A percentile compares a stretch with the other conserved stretches of the same genome.
These are phyloP conservation scores for Xylaria sp. DNA, from an alignment of 2,329 filamentous ascomycete genomes.

Conservation along the genomic window DNA sequence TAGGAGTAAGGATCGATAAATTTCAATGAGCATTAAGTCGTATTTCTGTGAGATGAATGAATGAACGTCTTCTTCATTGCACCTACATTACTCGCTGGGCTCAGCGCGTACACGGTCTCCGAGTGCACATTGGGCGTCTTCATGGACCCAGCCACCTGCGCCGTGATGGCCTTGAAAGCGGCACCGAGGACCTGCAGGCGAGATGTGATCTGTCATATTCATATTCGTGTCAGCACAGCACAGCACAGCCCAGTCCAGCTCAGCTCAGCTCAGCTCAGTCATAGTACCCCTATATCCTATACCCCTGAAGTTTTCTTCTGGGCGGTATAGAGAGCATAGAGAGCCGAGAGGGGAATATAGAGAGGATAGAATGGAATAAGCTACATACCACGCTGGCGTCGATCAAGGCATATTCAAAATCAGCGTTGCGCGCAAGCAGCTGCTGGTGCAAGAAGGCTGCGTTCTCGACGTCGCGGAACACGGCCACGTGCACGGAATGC, in stretches of 20 bases:
- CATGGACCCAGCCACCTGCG: constrained; percentile 68
- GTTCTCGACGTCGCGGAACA: constrained; percentile 83
- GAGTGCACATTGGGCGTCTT: constrained; percentile 89
- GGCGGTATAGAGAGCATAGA: neutral
- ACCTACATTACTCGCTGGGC: constrained; percentile 82
- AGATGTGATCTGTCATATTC: constrained; percentile 70
- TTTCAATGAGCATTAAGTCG: too few species aligned
- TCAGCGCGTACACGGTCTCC: constrained; percentile 85
- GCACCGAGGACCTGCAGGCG: constrained; percentile 79
- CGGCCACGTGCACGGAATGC: constrained; percentile 75
- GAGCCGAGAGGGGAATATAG: neutral
- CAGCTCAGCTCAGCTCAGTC: neutral
- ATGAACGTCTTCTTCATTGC: neutral
- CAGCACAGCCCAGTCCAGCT: neutral
- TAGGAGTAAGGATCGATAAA: neutral
- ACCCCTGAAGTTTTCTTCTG: neutral
- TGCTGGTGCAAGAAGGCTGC: constrained; percentile 82
- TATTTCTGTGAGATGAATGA: neutral
- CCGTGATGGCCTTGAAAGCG: constrained; percentile 79
- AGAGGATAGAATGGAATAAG: neutral
- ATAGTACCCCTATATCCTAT: neutral
- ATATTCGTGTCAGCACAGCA: neutral
- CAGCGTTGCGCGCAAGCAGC: constrained; percentile 82
- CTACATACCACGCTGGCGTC: constrained; percentile 79
- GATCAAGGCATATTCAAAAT: constrained; percentile 93